phyloP scores from a whole-genome alignment of 2,329 filamentous ascomycete species.

The Tolypocladium pustulatum region DNA sequence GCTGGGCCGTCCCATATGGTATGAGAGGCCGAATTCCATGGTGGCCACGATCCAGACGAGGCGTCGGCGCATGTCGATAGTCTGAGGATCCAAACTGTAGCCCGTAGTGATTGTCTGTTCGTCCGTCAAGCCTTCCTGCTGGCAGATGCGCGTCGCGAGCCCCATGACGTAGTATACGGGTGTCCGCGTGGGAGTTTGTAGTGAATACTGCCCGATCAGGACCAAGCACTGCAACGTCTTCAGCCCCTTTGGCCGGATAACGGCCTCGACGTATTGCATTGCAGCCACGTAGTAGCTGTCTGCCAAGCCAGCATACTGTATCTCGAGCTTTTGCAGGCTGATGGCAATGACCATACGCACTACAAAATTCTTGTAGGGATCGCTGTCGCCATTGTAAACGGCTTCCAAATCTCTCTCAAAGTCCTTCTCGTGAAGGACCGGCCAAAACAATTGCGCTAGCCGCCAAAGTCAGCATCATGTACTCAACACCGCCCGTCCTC shows the following conservation, averaged over 20 bases:
- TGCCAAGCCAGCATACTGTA: slow-evolving; percentile 82
- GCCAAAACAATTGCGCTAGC: slow-evolving; percentile 77
- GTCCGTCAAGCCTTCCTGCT: slow-evolving; percentile 78
- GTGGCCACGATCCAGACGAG: slow-evolving; percentile 80
- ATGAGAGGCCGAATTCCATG: slow-evolving; percentile 82
- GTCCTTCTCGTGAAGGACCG: slow-evolving; percentile 73
- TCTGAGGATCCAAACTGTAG: slow-evolving; percentile 55
- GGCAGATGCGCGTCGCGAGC: slow-evolving; percentile 75
- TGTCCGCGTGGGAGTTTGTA: slow-evolving; percentile 83
- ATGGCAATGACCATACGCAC: slow-evolving; percentile 89
- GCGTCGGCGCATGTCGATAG: slow-evolving; percentile 81
- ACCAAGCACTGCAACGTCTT: slow-evolving; percentile 83
- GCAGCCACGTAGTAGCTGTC: slow-evolving; percentile 93
- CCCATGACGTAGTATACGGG: slow-evolving; percentile 92
- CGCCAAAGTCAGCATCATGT: slow-evolving; percentile 5
- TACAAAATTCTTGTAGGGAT: slow-evolving; percentile 80
- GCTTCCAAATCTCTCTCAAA: slow-evolving; percentile 68
- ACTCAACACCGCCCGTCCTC: not conserved
- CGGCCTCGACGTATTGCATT: slow-evolving; percentile 70
- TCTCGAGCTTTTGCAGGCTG: slow-evolving; percentile 83
- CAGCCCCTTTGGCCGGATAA: slow-evolving; percentile 80
- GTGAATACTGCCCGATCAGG: slow-evolving; percentile 81
- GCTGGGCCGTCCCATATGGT: slow-evolving; percentile 78
- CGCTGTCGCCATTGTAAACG: slow-evolving; percentile 65
- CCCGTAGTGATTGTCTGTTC: slow-evolving; percentile 73